Evolutionary conservation across 73 alveolate species (phyloP).

Genomic region (Tetrahymena malaccensis): DNA sequence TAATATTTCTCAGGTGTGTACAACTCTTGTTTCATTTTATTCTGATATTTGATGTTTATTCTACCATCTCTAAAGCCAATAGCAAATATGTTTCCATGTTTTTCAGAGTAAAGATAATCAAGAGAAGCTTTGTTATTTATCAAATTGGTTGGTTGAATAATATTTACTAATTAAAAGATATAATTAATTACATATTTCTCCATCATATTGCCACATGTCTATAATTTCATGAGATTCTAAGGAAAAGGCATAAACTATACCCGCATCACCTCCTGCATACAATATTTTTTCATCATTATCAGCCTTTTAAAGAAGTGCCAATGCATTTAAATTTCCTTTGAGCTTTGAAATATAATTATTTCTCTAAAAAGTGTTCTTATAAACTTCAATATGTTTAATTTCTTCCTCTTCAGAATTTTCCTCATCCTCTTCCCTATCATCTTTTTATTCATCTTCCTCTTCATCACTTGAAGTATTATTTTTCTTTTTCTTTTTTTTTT

Average conservation of each 20-base stretch:
- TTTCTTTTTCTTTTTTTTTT: background rate
- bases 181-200: background rate
- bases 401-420: background rate
- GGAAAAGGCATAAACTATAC: slow-evolving; percentile 39
- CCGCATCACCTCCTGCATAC: slow-evolving; percentile 24
- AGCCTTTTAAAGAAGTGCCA: slow-evolving; percentile 23
- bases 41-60: background rate
- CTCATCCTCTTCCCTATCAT: background rate
- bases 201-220: slow-evolving; percentile 35
- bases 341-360: slow-evolving; percentile 16
- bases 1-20: background rate
- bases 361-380: background rate
- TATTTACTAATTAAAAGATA: background rate
- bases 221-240: slow-evolving; percentile 35
- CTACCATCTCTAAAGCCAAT: slow-evolving; percentile 3
- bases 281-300: slow-evolving; percentile 42
- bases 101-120: slow-evolving; percentile 31
- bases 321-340: slow-evolving; percentile 30
- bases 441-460: background rate
- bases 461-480: background rate
- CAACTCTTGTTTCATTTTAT: background rate
- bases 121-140: slow-evolving; percentile 20
- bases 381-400: background rate
- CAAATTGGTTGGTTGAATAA: background rate
- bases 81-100: slow-evolving; percentile 42